A percentile compares a stretch with the other conserved stretches of the same genome.
Conservation (phyloP, 2,329 filamentous ascomycete genomes). For the Sporothrix mexicana region DNA sequence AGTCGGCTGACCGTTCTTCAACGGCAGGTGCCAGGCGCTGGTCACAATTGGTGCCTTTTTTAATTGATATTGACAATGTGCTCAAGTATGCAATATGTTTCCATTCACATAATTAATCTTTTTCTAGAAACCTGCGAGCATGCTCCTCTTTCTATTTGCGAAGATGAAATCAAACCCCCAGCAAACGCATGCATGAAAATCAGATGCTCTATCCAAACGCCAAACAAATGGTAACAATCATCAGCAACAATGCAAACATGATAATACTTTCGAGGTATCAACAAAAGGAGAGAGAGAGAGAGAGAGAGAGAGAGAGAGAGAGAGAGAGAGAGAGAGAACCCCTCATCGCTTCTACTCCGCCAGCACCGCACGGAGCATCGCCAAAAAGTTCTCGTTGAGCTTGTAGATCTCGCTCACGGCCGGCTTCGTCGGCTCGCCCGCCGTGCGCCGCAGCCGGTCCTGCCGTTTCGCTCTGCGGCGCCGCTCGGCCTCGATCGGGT, state of each 20-base stretch:
- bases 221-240: not conserved
- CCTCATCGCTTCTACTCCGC: conserved; percentile 61
- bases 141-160: not conserved
- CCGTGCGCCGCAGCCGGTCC: conserved; percentile 78
- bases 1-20: conserved; percentile 2
- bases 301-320: too few species aligned
- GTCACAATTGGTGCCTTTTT: not conserved
- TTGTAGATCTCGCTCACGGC: conserved; percentile 78
- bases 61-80: not conserved
- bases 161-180: not conserved
- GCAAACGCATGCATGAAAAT: not conserved
- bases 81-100: too few species aligned
- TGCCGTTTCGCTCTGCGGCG: conserved; percentile 76
- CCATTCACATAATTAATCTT: too few species aligned
- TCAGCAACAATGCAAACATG: not conserved
- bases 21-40: conserved; percentile 7
- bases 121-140: not conserved
- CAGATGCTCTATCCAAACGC: conserved; percentile 9
- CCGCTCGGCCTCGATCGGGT: conserved; percentile 87
- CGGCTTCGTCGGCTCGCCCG: conserved; percentile 85
- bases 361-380: conserved; percentile 81
- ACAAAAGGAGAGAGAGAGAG: too few species aligned
- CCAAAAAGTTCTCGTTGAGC: conserved; percentile 77
- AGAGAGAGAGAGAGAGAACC: too few species aligned
- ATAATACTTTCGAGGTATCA: not conserved